phyloP scores from a whole-genome alignment of 441 rosid species.

The Gossypium gossypioides region DNA sequence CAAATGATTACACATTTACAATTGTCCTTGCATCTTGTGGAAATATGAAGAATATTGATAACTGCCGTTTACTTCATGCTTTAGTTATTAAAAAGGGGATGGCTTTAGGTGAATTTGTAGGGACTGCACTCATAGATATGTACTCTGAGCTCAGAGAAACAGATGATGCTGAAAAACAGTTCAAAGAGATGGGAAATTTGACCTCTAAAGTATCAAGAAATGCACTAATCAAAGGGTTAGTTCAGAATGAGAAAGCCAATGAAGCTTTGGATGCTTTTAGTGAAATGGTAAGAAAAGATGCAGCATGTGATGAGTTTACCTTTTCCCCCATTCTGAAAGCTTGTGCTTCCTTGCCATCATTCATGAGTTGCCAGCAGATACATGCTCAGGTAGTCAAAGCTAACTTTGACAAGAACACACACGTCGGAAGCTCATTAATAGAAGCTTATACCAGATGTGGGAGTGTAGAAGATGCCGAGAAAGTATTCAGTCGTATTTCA shows the following conservation, averaged over 20 bases:
- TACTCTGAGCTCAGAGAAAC: constrained; percentile 26
- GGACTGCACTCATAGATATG: constrained; percentile 29
- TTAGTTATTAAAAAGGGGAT: constrained; percentile 23
- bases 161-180: constrained; percentile 17
- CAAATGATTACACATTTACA: constrained; percentile 32
- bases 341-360: constrained; percentile 23
- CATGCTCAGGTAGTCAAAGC: constrained; percentile 16
- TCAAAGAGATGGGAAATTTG: constrained; percentile 20
- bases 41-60: constrained; percentile 15
- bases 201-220: constrained; percentile 25
- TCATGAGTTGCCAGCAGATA: constrained; percentile 20
- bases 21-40: constrained; percentile 30
- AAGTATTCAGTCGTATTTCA: constrained; percentile 14
- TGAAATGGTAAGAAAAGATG: constrained; percentile 17
- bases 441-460: constrained; percentile 25
- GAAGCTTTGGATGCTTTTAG: constrained; percentile 18
- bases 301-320: constrained; percentile 22
- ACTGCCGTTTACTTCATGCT: constrained; percentile 23
- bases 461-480: constrained; percentile 21
- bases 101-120: constrained; percentile 20
- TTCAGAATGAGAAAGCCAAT: constrained; percentile 15
- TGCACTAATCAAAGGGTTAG: constrained; percentile 19
- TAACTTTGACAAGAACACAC: constrained; percentile 11
- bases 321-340: constrained; percentile 23
- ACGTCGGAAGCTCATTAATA: constrained; percentile 22